A percentile compares a stretch with the other conserved stretches of the same genome.
These are phyloP conservation scores for Xylaria sp. DNA, from an alignment of 495 filamentous ascomycete species.

Conservation along the genomic window DNA sequence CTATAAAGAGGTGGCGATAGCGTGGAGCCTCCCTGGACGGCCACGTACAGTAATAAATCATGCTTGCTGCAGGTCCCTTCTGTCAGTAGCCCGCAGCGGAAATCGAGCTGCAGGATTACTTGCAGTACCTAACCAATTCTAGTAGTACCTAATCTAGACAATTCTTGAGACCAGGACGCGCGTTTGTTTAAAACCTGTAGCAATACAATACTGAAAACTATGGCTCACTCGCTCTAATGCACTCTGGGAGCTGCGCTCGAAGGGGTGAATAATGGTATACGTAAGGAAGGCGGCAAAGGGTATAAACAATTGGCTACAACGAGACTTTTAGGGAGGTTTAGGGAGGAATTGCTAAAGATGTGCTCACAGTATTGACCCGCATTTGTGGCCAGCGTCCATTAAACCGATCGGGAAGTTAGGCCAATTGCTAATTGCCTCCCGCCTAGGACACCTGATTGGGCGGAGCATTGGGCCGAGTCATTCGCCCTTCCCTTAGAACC, in stretches of 20 bases:
- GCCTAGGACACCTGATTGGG: conserved; percentile 6
- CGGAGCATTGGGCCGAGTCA: conserved; percentile 4
- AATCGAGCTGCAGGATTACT: conserved; percentile 16
- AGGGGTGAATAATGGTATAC: not conserved
- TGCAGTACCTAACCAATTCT: not conserved
- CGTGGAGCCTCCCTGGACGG: conserved; percentile 17
- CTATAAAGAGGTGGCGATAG: conserved; percentile 16
- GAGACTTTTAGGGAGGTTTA: not conserved
- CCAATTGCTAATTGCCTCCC: conserved; percentile 12
- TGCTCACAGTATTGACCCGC: not conserved
- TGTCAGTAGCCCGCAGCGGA: conserved; percentile 5
- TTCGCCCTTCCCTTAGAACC: conserved; percentile 11
- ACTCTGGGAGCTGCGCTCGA: not conserved
- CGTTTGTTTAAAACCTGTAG: conserved; percentile 1
- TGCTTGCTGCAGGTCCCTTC: conserved; percentile 15
- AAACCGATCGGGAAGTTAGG: conserved; percentile 19
- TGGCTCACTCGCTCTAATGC: not conserved
- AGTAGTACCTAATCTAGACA: not conserved
- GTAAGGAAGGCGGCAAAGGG: not conserved
- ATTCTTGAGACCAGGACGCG: not conserved
- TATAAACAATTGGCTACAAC: not conserved
- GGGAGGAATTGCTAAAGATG: not conserved
- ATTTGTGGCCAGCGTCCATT: not conserved
- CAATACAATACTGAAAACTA: not conserved
- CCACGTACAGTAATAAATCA: conserved; percentile 26